Evolutionary conservation across 805 yeast genomes (phyloP), one percentile per base, ranked within the genome.

Genomic region (Allodekkera sacchari): DNA sequence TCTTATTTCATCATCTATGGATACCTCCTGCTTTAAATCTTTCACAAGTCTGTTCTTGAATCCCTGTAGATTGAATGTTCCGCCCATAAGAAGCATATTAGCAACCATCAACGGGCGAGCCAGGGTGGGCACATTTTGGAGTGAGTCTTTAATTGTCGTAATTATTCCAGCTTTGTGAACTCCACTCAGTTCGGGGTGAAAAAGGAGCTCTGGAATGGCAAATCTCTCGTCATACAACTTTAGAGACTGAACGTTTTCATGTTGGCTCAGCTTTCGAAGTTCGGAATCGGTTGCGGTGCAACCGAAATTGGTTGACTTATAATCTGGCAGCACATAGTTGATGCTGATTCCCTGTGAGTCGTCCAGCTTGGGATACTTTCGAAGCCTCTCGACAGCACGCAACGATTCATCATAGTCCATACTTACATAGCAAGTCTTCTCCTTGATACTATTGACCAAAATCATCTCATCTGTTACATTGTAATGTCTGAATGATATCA

Each of bases 381-480:
- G 41, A 21, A 52, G 33, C 22, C 41, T 36, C 21, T 53, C 53
- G 7, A 57, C 37, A 26, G 44, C 42, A n/a, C 44, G 35, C 18
- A 56, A 35, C 1, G 51, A 41, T 4, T 31, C 36, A 23, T 53
- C 48, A 45, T 75, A 83, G 44, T 82, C 73, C 14, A 44, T 39
- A 0, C 89, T 74, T n/a, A 83, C 72, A 61, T 72, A 76, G 53
- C 83, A 68, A 22, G 89, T 61, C 37, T 70, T 63, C 48, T 88
- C 96, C 48, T 92, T 92, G 42, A 94, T 82, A 29, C 81, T 77
- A 49, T 87, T 84, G 30, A 92, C 77, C 28, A 92, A 58, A 3
- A 82, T 63, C 0, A 95, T 79, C 55, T 94, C 99, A 38, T 92
- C 96, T 50, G 84, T 77, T 43, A 92, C 87, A 48, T 92, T 89